Percentiles rank a stretch among this genome's conserved stretches.
These are phyloP conservation scores for Tolypocladium tundrense DNA, from an alignment of 2,329 filamentous ascomycete species.

Conservation along the genomic window DNA sequence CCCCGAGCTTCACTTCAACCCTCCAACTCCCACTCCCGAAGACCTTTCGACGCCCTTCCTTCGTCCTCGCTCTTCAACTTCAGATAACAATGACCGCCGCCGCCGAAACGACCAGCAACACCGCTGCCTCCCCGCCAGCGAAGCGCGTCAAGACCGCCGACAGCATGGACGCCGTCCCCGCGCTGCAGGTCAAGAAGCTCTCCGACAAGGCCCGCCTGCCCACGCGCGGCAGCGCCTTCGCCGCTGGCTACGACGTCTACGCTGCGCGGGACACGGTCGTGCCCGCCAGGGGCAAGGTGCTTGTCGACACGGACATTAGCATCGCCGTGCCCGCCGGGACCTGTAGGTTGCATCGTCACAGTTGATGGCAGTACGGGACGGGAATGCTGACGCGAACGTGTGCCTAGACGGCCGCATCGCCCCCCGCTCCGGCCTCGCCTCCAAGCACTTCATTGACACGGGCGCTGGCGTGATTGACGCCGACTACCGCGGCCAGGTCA, in stretches of 20 bases:
- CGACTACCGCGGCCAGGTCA: conserved; percentile 89
- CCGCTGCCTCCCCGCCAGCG: conserved; percentile 55
- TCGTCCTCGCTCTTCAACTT: neutral
- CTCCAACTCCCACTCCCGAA: neutral
- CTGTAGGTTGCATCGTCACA: conserved; percentile 46
- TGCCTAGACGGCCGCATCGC: conserved; percentile 72
- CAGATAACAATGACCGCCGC: conserved; percentile 12
- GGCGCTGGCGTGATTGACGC: conserved; percentile 96
- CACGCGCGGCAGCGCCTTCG: conserved; percentile 78
- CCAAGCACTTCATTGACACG: conserved; percentile 93
- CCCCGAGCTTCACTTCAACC: neutral
- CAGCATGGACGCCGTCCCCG: conserved; percentile 35
- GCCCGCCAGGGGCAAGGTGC: conserved; percentile 69
- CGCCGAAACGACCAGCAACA: conserved; percentile 38
- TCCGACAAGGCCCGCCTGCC: conserved; percentile 69
- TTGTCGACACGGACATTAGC: conserved; percentile 84
- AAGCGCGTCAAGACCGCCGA: conserved; percentile 64
- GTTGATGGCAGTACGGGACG: neutral
- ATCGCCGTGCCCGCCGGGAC: conserved; percentile 87
- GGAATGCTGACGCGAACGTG: neutral
- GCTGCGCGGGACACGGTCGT: conserved; percentile 64
- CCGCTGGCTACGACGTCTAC: conserved; percentile 92
- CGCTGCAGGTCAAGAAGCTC: conserved; percentile 81
- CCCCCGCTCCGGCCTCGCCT: conserved; percentile 80
- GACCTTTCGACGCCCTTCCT: neutral